These are phyloP conservation scores for Staphylotrichum longicolle DNA, from an alignment of 495 filamentous ascomycete species.

Conservation along the genomic window DNA sequence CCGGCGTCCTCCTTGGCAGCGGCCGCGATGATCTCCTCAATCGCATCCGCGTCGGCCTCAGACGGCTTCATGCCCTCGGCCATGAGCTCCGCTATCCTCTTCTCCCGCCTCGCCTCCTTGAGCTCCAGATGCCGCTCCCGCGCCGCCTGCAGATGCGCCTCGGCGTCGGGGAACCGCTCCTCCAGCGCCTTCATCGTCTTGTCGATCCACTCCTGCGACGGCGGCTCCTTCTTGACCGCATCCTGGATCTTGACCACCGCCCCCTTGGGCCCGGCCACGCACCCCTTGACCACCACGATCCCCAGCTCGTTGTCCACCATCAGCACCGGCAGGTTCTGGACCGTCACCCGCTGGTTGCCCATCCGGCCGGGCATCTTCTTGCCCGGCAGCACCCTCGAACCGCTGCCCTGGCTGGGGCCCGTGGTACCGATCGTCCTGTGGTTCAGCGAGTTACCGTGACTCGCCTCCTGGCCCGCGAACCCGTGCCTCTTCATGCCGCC, in stretches of 20 bases:
- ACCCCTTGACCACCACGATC: constrained; percentile 81
- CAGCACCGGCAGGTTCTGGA: constrained; percentile 86
- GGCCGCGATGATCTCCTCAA: constrained; percentile 15
- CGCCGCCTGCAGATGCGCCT: constrained; percentile 39
- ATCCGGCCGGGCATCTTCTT: constrained; percentile 98
- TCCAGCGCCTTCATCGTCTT: constrained; percentile 34
- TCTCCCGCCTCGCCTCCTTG: constrained; percentile 44
- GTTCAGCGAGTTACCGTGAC: constrained; percentile 88
- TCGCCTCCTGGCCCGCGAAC: constrained; percentile 82
- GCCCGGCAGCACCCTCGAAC: constrained; percentile 85
- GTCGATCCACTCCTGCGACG: constrained; percentile 50
- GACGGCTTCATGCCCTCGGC: constrained; percentile 11
- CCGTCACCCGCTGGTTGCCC: constrained; percentile 80
- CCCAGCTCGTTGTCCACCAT: constrained; percentile 82
- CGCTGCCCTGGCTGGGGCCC: constrained; percentile 84
- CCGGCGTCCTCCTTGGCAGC: constrained; percentile 4
- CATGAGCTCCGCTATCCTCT: constrained; percentile 33
- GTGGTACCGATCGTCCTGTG: constrained; percentile 87
- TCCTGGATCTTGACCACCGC: constrained; percentile 82
- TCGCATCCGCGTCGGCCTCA: constrained; percentile 19
- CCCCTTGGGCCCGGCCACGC: constrained; percentile 80
- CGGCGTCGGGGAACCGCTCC: constrained; percentile 41
- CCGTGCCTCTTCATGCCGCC: constrained; percentile 97
- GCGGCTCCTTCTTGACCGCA: constrained; percentile 87
- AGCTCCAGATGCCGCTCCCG: constrained; percentile 39